Percentiles rank a stretch among this genome's conserved stretches.
Evolutionary conservation across 78 protist species (phyloP).

Genomic region (Guillardia theta): DNA sequence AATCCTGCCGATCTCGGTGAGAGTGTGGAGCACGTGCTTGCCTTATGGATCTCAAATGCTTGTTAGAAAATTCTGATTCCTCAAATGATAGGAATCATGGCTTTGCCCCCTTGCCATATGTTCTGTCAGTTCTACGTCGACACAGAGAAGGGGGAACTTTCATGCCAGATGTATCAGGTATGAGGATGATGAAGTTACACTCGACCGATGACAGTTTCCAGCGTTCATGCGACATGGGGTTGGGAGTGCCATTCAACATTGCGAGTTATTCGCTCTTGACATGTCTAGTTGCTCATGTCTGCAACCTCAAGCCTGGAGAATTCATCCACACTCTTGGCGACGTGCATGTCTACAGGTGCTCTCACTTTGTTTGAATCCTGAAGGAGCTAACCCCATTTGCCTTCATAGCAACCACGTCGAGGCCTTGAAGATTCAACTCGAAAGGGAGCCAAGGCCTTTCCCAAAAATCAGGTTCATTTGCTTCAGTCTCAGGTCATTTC

Average conservation of each 20-base stretch:
- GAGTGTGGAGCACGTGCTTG: not conserved
- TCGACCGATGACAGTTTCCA: not conserved
- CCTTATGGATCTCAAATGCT: not conserved
- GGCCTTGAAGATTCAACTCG: slow-evolving; percentile 50
- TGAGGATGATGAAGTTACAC: not conserved
- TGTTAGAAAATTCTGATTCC: not conserved
- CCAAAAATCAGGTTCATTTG: not conserved
- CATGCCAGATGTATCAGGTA: slow-evolving; percentile 79
- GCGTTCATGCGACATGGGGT: slow-evolving; percentile 69
- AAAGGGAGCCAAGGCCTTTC: slow-evolving; percentile 62
- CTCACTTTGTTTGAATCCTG: not conserved
- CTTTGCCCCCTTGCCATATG: slow-evolving; percentile 93
- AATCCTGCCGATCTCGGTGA: slow-evolving; percentile 71
- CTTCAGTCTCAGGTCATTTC: not conserved
- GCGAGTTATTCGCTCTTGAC: slow-evolving; percentile 85
- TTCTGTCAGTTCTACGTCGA: slow-evolving; percentile 75
- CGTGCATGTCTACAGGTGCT: slow-evolving; percentile 66
- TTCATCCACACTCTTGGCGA: slow-evolving; percentile 86
- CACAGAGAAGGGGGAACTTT: slow-evolving; percentile 52
- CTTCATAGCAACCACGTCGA: slow-evolving; percentile 7
- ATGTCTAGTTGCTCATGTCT: slow-evolving; percentile 70
- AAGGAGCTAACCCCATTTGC: not conserved
- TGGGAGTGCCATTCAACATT: slow-evolving; percentile 95
- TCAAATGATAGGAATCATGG: slow-evolving; percentile 67
- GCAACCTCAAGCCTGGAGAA: slow-evolving; percentile 79